Evolutionary conservation across 2,329 filamentous ascomycete genomes (phyloP).

Genomic region (Nemania serpens): DNA sequence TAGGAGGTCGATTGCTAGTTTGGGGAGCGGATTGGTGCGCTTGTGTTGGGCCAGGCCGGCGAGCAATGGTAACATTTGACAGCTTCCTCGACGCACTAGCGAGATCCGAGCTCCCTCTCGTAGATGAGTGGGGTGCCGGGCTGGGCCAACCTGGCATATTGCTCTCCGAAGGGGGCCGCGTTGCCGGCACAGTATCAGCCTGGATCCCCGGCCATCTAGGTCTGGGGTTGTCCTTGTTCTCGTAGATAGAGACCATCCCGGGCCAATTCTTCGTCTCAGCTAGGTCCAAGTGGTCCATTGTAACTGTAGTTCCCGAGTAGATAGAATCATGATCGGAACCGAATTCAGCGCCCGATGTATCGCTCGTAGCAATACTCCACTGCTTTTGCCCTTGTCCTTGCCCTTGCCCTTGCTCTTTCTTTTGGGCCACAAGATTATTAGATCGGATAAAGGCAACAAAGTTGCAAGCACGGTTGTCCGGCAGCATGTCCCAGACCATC

Average conservation of each 20-base stretch:
- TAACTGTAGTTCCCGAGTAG: slow-evolving; percentile 39
- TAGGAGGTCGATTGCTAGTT: slow-evolving; percentile 48
- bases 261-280: slow-evolving; percentile 27
- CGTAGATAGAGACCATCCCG: slow-evolving; percentile 29
- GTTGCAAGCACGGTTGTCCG: slow-evolving; percentile 60
- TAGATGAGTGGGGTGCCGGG: neutral
- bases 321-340: slow-evolving; percentile 37
- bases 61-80: slow-evolving; percentile 5
- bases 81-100: neutral
- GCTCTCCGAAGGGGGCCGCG: neutral
- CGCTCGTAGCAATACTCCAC: slow-evolving; percentile 20
- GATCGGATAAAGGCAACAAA: slow-evolving; percentile 65
- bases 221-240: slow-evolving; percentile 16
- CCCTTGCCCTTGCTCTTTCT: slow-evolving; percentile 32
- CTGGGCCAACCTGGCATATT: neutral
- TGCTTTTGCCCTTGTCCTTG: neutral
- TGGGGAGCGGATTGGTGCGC: slow-evolving; percentile 43
- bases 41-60: slow-evolving; percentile 35
- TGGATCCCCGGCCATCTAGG: slow-evolving; percentile 2
- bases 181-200: slow-evolving; percentile 7
- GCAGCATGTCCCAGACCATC: slow-evolving; percentile 63
- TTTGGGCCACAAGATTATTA: slow-evolving; percentile 54
- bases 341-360: slow-evolving; percentile 29
- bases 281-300: slow-evolving; percentile 25
- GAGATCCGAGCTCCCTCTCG: neutral